phyloP scores from a whole-genome alignment of 2,329 filamentous ascomycete species.

The Epichloe aotearoae region DNA sequence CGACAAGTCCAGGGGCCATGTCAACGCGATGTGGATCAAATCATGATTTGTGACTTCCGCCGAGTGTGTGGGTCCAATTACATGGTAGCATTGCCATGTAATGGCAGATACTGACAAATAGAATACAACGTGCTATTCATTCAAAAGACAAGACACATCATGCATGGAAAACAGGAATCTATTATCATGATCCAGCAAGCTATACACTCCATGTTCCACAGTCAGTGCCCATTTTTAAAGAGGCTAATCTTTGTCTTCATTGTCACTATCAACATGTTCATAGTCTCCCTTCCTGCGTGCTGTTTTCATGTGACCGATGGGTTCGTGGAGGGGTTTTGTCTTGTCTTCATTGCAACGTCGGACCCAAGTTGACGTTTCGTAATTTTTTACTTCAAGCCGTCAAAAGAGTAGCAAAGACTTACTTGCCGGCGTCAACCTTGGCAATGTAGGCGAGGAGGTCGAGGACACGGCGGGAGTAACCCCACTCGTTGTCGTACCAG shows the following conservation, averaged over 20 bases:
- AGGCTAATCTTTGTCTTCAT: background rate
- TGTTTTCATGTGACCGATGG: background rate
- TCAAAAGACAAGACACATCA: background rate
- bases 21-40: too few species aligned
- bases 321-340: background rate
- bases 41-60: too few species aligned
- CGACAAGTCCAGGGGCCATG: too few species aligned
- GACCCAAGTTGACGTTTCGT: background rate
- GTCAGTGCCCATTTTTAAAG: background rate
- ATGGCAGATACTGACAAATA: too few species aligned
- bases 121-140: background rate
- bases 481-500: slow-evolving; percentile 99
- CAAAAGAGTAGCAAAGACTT: slow-evolving; percentile 11
- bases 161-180: slow-evolving; percentile 3
- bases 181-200: slow-evolving; percentile 3
- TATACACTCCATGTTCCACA: background rate
- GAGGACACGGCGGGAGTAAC: slow-evolving; percentile 91
- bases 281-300: background rate
- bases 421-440: slow-evolving; percentile 56
- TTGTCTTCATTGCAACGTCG: background rate
- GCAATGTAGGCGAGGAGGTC: slow-evolving; percentile 69
- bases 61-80: too few species aligned
- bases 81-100: too few species aligned
- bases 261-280: background rate
- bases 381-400: background rate